Evolutionary conservation across 176 grass and related monocot genomes (phyloP).

Genomic region (Juncus inflexus): DNA sequence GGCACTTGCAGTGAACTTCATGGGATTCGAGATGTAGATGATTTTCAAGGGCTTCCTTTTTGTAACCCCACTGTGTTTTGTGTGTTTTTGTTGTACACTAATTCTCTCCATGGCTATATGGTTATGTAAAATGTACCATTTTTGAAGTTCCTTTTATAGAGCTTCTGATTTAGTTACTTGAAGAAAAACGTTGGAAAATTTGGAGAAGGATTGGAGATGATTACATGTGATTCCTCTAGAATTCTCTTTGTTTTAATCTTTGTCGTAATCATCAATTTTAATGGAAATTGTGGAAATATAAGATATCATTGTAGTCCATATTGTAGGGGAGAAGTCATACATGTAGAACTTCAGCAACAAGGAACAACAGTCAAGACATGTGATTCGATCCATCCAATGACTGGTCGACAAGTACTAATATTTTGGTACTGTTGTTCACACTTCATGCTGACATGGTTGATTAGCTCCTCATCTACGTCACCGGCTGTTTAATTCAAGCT

Average conservation of each 20-base stretch:
- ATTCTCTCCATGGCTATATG: constrained; percentile 13
- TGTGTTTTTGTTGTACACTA: constrained; percentile 6
- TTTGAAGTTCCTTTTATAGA: not conserved
- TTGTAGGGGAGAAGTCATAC: too few relatives aligned
- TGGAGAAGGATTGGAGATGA: not conserved
- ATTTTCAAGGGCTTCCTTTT: constrained; percentile 47
- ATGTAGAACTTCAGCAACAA: not conserved
- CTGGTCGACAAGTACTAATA: not conserved
- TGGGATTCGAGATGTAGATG: constrained; percentile 80
- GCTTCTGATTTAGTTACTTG: not conserved
- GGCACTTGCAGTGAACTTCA: constrained; percentile 60
- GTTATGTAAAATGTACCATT: not conserved
- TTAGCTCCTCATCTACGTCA: not conserved
- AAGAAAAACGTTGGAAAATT: not conserved
- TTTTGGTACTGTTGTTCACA: not conserved
- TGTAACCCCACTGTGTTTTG: constrained; percentile 21
- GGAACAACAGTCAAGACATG: constrained; percentile 1
- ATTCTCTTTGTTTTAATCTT: not conserved
- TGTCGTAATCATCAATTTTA: too few relatives aligned
- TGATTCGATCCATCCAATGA: not conserved
- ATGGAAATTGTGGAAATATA: too few relatives aligned
- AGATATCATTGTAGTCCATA: too few relatives aligned
- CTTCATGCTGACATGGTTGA: not conserved
- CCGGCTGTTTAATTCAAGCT: not conserved
- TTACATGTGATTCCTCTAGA: not conserved